Evolutionary conservation across 805 yeast species (phyloP).

Genomic region (Ogataea populi-albae): DNA sequence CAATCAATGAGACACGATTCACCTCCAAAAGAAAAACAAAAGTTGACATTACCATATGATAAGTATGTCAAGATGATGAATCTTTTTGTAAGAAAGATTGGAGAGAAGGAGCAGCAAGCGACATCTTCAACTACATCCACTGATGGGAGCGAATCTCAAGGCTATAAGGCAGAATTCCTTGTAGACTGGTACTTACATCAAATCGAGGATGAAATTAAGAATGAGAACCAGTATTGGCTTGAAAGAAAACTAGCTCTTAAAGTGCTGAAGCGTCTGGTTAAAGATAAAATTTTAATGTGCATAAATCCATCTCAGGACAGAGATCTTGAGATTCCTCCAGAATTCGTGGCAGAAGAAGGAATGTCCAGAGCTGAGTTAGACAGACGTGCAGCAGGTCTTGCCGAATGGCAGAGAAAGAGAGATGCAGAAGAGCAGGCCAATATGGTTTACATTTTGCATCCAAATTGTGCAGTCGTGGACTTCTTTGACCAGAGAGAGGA

Average conservation of each 20-base stretch:
- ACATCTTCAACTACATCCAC: conserved; percentile 29
- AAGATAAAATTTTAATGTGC: conserved; percentile 78
- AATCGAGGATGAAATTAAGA: conserved; percentile 64
- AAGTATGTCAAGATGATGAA: conserved; percentile 84
- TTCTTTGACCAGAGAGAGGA: conserved; percentile 42
- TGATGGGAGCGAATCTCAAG: conserved; percentile 42
- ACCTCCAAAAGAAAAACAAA: conserved; percentile 36
- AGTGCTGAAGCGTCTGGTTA: conserved; percentile 78
- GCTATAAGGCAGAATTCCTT: conserved; percentile 64
- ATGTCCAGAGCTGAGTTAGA: conserved; percentile 24
- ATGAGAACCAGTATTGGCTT: conserved; percentile 66
- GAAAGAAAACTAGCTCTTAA: conserved; percentile 73
- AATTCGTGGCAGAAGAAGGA: conserved; percentile 19
- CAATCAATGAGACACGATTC: too few species aligned
- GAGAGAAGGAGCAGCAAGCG: conserved; percentile 29
- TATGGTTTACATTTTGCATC: conserved; percentile 60
- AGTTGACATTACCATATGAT: conserved; percentile 70
- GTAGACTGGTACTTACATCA: conserved; percentile 79
- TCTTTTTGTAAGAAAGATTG: conserved; percentile 57
- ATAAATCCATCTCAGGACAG: conserved; percentile 46
- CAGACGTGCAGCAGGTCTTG: conserved; percentile 24
- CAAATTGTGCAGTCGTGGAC: conserved; percentile 79
- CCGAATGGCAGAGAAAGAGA: conserved; percentile 23
- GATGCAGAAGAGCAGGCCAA: conserved; percentile 27
- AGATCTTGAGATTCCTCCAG: conserved; percentile 33